Conservation (phyloP, 345 rosid genomes). For the Arabis hirsuta region DNA sequence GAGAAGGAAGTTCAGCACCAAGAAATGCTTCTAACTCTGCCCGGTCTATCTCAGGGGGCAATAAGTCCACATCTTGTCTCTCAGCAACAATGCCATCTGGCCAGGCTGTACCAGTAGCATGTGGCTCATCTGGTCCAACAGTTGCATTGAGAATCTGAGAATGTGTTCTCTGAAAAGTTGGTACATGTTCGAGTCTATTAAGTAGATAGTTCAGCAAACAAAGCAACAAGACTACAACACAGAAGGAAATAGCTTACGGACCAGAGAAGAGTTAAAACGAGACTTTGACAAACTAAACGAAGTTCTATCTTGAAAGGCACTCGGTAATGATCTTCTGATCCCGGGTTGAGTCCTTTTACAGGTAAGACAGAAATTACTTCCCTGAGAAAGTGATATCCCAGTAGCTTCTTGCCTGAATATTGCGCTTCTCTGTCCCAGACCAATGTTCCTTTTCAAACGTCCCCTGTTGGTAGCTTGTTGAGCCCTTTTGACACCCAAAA, state of each 20-base stretch:
- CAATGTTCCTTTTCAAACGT: constrained; percentile 46
- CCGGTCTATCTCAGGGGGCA: constrained; percentile 53
- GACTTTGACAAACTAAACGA: constrained; percentile 52
- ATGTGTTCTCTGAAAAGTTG: constrained; percentile 53
- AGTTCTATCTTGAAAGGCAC: constrained; percentile 68
- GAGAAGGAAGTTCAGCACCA: constrained; percentile 74
- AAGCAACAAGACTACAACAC: background rate
- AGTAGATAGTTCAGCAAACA: constrained; percentile 23
- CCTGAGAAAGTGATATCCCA: constrained; percentile 45
- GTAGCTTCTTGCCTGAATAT: constrained; percentile 38
- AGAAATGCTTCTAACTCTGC: constrained; percentile 65
- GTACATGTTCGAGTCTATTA: constrained; percentile 4
- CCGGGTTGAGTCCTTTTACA: constrained; percentile 46
- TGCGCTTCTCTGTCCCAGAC: constrained; percentile 47
- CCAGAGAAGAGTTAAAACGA: constrained; percentile 45
- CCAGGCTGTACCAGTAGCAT: constrained; percentile 86
- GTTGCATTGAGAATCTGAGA: constrained; percentile 63
- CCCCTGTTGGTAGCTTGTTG: constrained; percentile 39
- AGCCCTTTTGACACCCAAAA: constrained; percentile 46
- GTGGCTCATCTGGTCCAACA: constrained; percentile 97
- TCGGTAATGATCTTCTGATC: constrained; percentile 43
- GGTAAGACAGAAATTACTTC: constrained; percentile 49
- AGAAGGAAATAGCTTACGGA: constrained; percentile 45
- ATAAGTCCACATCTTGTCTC: constrained; percentile 66
- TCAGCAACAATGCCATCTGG: constrained; percentile 75